A percentile compares a stretch with the other conserved stretches of the same genome.
Evolutionary conservation across 257 asterid genomes (phyloP).

Genomic region (Datura wrightii): DNA sequence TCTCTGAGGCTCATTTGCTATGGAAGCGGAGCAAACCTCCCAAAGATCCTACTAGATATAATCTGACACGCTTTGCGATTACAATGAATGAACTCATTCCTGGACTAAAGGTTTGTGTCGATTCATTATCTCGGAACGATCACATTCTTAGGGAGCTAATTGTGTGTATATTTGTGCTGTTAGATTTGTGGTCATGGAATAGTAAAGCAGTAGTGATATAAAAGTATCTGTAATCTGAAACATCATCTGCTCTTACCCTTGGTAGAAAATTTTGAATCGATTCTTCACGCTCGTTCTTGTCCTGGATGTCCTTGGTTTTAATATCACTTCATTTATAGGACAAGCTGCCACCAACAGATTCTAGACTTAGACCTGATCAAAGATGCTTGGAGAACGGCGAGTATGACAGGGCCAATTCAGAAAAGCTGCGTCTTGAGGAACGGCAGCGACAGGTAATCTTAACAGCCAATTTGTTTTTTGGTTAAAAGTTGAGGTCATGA

Average conservation of each 20-base stretch:
- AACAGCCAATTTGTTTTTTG: neutral
- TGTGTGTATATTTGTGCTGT: neutral
- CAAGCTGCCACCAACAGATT: conserved; percentile 93
- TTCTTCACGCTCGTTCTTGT: neutral
- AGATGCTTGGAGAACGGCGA: conserved; percentile 93
- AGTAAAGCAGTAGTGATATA: neutral
- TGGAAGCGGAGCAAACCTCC: conserved; percentile 92
- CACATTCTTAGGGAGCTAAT: neutral
- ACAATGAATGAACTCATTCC: conserved; percentile 88
- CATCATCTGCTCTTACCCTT: neutral
- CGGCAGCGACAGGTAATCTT: conserved; percentile 87
- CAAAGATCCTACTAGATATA: conserved; percentile 80
- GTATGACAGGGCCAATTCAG: conserved; percentile 80
- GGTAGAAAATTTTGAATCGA: neutral
- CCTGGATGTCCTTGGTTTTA: conserved; percentile 1
- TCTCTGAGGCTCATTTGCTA: conserved; percentile 69
- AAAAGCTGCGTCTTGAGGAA: conserved; percentile 85
- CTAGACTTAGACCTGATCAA: conserved; percentile 96
- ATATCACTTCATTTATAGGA: conserved; percentile 55
- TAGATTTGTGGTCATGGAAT: conserved; percentile 12
- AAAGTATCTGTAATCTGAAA: neutral
- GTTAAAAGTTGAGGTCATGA: conserved; percentile 27
- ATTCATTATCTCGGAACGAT: neutral
- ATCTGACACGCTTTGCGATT: conserved; percentile 85
- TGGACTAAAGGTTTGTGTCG: conserved; percentile 62